Base-by-base conservation (phyloP, 2,329 filamentous ascomycete genomes). In the Cladosporium sp. region DNA sequence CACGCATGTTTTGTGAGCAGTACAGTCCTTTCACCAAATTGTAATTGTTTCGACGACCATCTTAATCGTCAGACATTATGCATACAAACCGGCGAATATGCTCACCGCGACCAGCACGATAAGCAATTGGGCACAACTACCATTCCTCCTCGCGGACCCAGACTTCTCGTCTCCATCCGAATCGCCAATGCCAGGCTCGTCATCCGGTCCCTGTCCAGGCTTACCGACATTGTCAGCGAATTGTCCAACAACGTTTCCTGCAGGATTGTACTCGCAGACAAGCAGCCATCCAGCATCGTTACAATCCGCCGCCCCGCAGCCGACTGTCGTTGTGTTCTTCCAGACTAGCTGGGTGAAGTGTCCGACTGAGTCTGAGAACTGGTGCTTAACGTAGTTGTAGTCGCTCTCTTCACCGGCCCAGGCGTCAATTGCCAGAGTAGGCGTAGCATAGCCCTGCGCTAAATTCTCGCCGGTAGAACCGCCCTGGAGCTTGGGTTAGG, bases 221-320 rank as follows among this genome's bases (percentile, higher is more conserved):
- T 68, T 67, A 5, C 44, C 42, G 4, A 76, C 73, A 58, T 75
- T 73, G 4, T 66, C 49, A 13, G 52, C 57, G 58, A 73, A 76
- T 19, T 65, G 51, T 1, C 70, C 72, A 17, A 66, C 57, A 1
- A 73, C 66, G 52, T 76, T 75, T 0, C 74, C 74, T 3, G 64
- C 55, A 4, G 73, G 74, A 50, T 61, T 64, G 58, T 75, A 75
- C 60, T 74, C 71, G 64, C 74, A 76, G 0, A 75, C 71, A 22
- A 72, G 39, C 28, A 55, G 66, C 57, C 61, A 64, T 10, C 68
- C 68, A 3, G 65, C 49, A 12, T 62, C 64, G 17, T 62, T 65
- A 57, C 68, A 70, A 4, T 65, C 44, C 1, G 64, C 61, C 15
- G 63, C 57, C 0, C 63, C 68, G 52, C 68, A 70, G 7, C 68